phyloP scores from a whole-genome alignment of 208 protist genomes.

The Leishmania martiniquensis region DNA sequence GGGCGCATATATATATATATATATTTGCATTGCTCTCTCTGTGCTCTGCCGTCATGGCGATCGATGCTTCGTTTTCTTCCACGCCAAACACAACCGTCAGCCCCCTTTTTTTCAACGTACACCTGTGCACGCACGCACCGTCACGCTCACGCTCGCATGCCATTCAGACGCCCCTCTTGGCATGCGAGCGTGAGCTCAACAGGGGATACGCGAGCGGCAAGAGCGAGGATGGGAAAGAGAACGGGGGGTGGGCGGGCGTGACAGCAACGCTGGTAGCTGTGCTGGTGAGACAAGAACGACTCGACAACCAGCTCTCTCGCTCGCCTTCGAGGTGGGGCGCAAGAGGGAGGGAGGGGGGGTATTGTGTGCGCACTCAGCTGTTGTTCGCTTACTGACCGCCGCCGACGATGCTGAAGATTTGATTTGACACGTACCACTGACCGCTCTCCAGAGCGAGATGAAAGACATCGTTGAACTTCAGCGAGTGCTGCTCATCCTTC shows the following conservation, averaged over 20 bases:
- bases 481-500: constrained; percentile 77
- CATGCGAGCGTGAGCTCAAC: too few species aligned
- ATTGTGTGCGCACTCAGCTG: background rate
- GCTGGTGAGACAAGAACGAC: background rate
- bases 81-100: too few species aligned
- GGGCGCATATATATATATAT: too few species aligned
- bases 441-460: constrained; percentile 71
- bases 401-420: constrained; percentile 90
- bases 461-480: constrained; percentile 93
- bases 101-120: too few species aligned
- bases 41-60: too few species aligned
- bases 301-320: background rate
- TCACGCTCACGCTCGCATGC: background rate
- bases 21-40: too few species aligned
- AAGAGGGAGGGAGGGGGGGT: background rate
- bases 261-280: background rate
- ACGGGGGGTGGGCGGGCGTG: background rate
- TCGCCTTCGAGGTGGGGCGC: background rate
- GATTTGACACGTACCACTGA: constrained; percentile 90
- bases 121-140: background rate
- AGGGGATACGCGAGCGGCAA: background rate
- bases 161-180: too few species aligned
- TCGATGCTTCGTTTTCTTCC: too few species aligned
- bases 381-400: constrained; percentile 58
- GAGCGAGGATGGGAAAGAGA: background rate